These are phyloP conservation scores for Dryadomyces sulphureus DNA, from an alignment of 2,329 filamentous ascomycete genomes.

Conservation along the genomic window DNA sequence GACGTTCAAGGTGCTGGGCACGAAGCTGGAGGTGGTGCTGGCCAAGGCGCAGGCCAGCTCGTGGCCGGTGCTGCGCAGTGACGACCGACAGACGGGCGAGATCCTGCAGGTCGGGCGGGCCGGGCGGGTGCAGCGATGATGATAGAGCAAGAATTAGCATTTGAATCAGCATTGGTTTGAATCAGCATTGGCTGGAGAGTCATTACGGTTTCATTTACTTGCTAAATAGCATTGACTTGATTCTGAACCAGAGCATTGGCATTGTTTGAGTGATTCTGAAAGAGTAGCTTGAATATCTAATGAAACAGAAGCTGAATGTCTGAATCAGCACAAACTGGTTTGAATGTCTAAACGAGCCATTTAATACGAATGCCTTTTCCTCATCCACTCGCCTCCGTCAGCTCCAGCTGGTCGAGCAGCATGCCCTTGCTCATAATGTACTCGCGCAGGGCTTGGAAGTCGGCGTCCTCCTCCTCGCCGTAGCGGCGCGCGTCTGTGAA, in stretches of 20 bases:
- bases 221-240: too few relatives aligned
- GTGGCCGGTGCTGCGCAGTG: constrained; percentile 74
- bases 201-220: too few relatives aligned
- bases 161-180: too few relatives aligned
- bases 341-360: too few relatives aligned
- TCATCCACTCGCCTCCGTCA: constrained; percentile 78
- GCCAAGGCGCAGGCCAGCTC: constrained; percentile 57
- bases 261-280: too few relatives aligned
- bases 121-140: constrained; percentile 25
- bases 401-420: constrained; percentile 75
- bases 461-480: constrained; percentile 80
- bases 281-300: too few relatives aligned
- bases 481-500: constrained; percentile 68
- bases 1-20: constrained; percentile 68
- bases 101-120: constrained; percentile 84
- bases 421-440: constrained; percentile 73
- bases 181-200: too few relatives aligned
- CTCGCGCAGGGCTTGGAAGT: constrained; percentile 77
- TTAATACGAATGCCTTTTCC: neutral
- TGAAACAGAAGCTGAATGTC: too few relatives aligned
- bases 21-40: constrained; percentile 73
- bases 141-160: neutral
- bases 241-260: too few relatives aligned
- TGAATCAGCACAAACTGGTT: too few relatives aligned
- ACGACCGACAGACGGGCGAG: constrained; percentile 54